These are phyloP conservation scores for Corynespora cassiicola DNA, from an alignment of 2,329 filamentous ascomycete species.

Conservation along the genomic window DNA sequence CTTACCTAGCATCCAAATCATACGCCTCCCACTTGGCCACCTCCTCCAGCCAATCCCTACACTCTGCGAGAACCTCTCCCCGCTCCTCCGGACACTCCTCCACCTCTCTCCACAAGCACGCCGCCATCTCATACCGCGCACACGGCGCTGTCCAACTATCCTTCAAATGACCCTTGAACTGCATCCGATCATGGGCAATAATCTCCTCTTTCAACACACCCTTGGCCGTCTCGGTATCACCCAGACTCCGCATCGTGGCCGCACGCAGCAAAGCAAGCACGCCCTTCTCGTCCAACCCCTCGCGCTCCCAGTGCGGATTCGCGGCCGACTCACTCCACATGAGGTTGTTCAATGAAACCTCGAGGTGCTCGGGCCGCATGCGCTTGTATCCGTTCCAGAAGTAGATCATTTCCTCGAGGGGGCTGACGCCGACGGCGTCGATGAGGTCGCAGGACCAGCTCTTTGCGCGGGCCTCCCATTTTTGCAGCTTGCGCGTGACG, in stretches of 20 bases:
- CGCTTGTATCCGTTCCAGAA: constrained; percentile 90
- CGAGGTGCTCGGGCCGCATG: constrained; percentile 72
- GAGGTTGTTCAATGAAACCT: constrained; percentile 68
- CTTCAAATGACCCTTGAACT: constrained; percentile 65
- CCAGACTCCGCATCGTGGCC: constrained; percentile 69
- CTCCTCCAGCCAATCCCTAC: constrained; percentile 69
- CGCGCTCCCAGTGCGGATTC: constrained; percentile 58
- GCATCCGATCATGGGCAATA: constrained; percentile 61
- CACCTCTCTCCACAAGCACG: constrained; percentile 76
- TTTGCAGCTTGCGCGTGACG: constrained; percentile 80
- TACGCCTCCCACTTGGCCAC: constrained; percentile 75
- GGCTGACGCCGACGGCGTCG: constrained; percentile 82
- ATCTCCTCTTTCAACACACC: constrained; percentile 67
- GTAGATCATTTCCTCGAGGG: constrained; percentile 89
- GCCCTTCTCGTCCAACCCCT: constrained; percentile 66
- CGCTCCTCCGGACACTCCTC: constrained; percentile 44
- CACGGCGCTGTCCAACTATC: constrained; percentile 77
- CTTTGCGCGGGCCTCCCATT: constrained; percentile 83
- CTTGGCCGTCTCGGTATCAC: constrained; percentile 69
- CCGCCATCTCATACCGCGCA: constrained; percentile 86
- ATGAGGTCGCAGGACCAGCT: constrained; percentile 68
- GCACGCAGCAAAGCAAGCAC: constrained; percentile 72
- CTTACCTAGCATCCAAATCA: constrained; percentile 71
- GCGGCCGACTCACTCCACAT: constrained; percentile 67
- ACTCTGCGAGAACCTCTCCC: constrained; percentile 63